phyloP scores from a whole-genome alignment of 2,329 filamentous ascomycete genomes.

The Aspergillus luchuensis region DNA sequence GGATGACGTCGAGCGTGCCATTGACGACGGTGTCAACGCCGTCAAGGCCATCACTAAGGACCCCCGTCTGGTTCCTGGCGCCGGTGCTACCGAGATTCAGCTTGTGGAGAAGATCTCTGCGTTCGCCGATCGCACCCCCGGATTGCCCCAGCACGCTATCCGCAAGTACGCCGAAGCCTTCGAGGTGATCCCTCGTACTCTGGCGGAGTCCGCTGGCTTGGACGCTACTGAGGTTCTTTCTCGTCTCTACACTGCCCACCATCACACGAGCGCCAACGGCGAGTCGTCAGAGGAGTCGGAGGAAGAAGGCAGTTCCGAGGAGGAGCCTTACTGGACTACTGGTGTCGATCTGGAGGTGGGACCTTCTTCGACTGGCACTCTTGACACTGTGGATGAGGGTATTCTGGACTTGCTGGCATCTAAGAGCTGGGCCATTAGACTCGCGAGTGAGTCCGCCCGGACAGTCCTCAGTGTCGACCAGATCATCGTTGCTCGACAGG shows the following conservation, averaged over 20 bases:
- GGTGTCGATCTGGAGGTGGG: constrained; percentile 94
- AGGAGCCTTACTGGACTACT: constrained; percentile 83
- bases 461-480: constrained; percentile 96
- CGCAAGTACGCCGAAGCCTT: constrained; percentile 97
- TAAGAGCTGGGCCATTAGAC: constrained; percentile 96
- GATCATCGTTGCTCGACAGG: constrained; percentile 97
- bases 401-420: constrained; percentile 90
- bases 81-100: constrained; percentile 91
- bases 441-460: constrained; percentile 90
- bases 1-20: constrained; percentile 93
- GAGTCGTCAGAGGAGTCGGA: constrained; percentile 33
- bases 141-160: constrained; percentile 93
- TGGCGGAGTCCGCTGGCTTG: constrained; percentile 92
- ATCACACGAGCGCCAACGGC: constrained; percentile 47
- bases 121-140: constrained; percentile 88
- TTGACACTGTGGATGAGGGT: constrained; percentile 83
- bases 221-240: constrained; percentile 97
- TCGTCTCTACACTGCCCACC: constrained; percentile 88
- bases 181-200: constrained; percentile 89
- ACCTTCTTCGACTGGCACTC: constrained; percentile 69
- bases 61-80: constrained; percentile 84
- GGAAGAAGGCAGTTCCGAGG: constrained; percentile 45
- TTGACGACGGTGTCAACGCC: constrained; percentile 97
- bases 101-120: constrained; percentile 89
- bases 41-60: constrained; percentile 98